Evolutionary conservation across 805 yeast species (phyloP).

Genomic region (Nakazawaea siamensis): DNA sequence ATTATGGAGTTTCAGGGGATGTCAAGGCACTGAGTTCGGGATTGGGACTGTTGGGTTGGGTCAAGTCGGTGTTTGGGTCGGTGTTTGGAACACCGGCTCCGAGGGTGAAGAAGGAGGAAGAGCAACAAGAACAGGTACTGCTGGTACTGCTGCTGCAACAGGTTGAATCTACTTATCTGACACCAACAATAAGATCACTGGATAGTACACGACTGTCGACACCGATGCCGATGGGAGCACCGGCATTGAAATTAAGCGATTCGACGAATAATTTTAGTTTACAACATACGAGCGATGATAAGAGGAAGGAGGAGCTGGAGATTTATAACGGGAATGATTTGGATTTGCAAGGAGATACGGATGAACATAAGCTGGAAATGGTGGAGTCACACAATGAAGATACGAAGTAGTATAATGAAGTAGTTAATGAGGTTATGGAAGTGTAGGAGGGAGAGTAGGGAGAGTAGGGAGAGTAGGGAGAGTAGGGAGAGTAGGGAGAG

Average conservation of each 20-base stretch:
- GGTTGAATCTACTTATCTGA: conserved; percentile 5
- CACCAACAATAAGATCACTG: conserved; percentile 6
- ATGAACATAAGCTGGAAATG: conserved; percentile 3
- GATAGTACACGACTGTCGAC: conserved; percentile 8
- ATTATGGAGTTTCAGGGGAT: conserved; percentile 7
- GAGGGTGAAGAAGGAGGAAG: not conserved
- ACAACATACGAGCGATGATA: not conserved
- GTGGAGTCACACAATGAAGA: too few relatives aligned
- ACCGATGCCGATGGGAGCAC: too few relatives aligned
- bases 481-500: not conserved
- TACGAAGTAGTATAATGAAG: not conserved
- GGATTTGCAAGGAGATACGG: conserved; percentile 41
- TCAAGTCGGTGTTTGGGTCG: conserved; percentile 8
- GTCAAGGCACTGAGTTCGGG: conserved; percentile 3
- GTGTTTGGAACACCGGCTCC: conserved; percentile 2
- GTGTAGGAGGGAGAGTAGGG: not conserved
- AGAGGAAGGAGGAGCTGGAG: not conserved
- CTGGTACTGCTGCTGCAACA: not conserved
- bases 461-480: too few relatives aligned
- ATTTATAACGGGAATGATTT: conserved; percentile 48
- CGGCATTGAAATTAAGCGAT: conserved; percentile 15
- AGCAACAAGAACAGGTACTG: not conserved
- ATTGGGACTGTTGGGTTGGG: conserved; percentile 8
- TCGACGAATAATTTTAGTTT: conserved; percentile 18
- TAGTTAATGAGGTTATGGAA: not conserved